Percentiles rank a stretch among this genome's conserved stretches.
These are phyloP conservation scores for Hylodesmum podocarpum DNA, from an alignment of 306 rosid genomes.

Conservation along the genomic window DNA sequence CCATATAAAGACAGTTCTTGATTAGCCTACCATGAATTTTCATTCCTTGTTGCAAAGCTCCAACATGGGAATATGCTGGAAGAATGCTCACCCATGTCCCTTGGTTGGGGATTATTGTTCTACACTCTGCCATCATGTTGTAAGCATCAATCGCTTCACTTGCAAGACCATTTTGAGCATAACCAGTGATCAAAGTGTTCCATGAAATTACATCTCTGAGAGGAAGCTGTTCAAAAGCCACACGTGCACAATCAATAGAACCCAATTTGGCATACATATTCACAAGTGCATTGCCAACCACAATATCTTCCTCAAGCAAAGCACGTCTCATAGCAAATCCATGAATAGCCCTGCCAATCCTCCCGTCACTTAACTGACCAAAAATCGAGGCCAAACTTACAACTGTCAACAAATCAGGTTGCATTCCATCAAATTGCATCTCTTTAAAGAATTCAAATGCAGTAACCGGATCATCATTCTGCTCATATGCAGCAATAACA, in stretches of 20 bases:
- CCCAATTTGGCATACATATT: constrained; percentile 49
- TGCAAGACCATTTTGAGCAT: constrained; percentile 53
- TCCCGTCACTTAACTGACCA: constrained; percentile 43
- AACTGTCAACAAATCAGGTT: constrained; percentile 43
- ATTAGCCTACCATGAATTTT: constrained; percentile 45
- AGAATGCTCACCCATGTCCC: constrained; percentile 62
- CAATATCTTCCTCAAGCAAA: constrained; percentile 38
- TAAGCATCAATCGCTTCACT: constrained; percentile 44
- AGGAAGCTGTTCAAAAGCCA: constrained; percentile 42
- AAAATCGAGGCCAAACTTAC: constrained; percentile 50
- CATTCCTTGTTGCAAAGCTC: constrained; percentile 54
- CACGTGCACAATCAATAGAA: constrained; percentile 32
- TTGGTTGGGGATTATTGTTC: constrained; percentile 37
- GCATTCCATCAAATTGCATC: constrained; percentile 42
- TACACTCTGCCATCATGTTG: constrained; percentile 39
- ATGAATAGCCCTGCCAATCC: constrained; percentile 38
- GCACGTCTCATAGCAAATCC: constrained; percentile 35
- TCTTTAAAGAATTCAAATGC: constrained; percentile 36
- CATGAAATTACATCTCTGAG: constrained; percentile 42
- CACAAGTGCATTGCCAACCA: constrained; percentile 37
- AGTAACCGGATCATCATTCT: constrained; percentile 40
- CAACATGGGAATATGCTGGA: constrained; percentile 55
- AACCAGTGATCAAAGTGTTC: constrained; percentile 53
- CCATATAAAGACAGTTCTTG: constrained; percentile 39
- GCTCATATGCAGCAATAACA: constrained; percentile 45